These are phyloP conservation scores for Monosporozyma servazzii DNA, from an alignment of 805 yeast species.

Conservation along the genomic window DNA sequence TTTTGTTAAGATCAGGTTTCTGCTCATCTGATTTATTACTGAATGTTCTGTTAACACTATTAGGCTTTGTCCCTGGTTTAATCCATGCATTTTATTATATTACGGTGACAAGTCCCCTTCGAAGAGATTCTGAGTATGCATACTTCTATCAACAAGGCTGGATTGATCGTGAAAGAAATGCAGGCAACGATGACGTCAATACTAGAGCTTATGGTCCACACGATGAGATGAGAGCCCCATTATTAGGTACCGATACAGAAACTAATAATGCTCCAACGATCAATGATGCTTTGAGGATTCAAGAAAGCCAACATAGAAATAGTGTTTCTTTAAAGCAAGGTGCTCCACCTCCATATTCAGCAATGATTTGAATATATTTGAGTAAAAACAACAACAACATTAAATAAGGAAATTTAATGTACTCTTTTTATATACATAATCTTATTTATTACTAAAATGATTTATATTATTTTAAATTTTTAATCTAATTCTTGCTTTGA, in stretches of 20 bases:
- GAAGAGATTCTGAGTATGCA: constrained; percentile 18
- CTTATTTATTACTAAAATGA: background rate
- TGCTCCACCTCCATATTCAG: constrained; percentile 3
- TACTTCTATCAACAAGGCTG: constrained; percentile 28
- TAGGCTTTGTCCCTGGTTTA: constrained; percentile 73
- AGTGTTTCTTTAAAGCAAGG: constrained; percentile 1
- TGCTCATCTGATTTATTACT: constrained; percentile 47
- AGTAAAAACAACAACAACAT: no score
- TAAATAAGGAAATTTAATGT: no score
- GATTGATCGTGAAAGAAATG: constrained; percentile 22
- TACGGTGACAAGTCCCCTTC: constrained; percentile 24
- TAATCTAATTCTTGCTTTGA: constrained; percentile 7
- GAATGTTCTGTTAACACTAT: constrained; percentile 55
- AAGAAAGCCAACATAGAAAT: constrained; percentile 1
- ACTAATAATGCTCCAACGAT: background rate
- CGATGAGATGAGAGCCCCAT: constrained; percentile 1
- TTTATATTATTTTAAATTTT: background rate
- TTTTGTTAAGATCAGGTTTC: constrained; percentile 53
- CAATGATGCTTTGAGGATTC: constrained; percentile 1
- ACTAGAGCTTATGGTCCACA: background rate
- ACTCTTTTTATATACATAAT: background rate
- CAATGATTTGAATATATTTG: background rate
- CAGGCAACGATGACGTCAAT: background rate
- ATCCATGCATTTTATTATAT: constrained; percentile 52
- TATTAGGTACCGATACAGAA: background rate